Conservation (phyloP, 179 eudicot species). For the Amaranthus tricolor region DNA sequence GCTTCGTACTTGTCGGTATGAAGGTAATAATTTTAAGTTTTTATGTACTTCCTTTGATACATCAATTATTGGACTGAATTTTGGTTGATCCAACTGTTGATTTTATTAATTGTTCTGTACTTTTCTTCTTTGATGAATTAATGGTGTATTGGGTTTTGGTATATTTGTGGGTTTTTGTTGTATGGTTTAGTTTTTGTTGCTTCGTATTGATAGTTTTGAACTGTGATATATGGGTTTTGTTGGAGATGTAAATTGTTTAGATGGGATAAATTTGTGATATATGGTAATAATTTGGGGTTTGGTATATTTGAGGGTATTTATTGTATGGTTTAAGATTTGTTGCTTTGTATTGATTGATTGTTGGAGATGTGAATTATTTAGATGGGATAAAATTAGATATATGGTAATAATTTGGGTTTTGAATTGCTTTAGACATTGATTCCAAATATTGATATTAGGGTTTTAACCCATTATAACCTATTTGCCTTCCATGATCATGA, state of each 20-base stretch:
- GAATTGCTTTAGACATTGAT: neutral
- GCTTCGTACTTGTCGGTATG: slow-evolving; percentile 62
- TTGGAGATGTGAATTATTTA: slow-evolving; percentile 8
- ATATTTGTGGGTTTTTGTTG: neutral
- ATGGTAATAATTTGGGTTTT: neutral
- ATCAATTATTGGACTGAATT: neutral
- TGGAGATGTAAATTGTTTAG: slow-evolving; percentile 10
- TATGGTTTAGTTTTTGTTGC: neutral
- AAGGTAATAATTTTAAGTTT: slow-evolving; percentile 35
- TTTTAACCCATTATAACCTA: no score
- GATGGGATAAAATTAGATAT: neutral
- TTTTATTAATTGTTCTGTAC: neutral
- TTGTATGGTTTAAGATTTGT: neutral
- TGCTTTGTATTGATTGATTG: neutral
- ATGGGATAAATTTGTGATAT: neutral
- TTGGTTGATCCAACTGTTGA: slow-evolving; percentile 5
- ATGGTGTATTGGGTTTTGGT: neutral
- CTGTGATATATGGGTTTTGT: neutral
- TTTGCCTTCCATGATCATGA: no score
- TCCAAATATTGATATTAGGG: no score
- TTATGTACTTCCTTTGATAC: neutral
- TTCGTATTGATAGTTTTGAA: neutral
- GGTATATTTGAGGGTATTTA: slow-evolving; percentile 6
- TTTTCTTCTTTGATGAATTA: neutral
- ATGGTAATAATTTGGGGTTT: neutral